Base-by-base conservation (phyloP, 2,329 filamentous ascomycete genomes). In the Botryotinia calthae region DNA sequence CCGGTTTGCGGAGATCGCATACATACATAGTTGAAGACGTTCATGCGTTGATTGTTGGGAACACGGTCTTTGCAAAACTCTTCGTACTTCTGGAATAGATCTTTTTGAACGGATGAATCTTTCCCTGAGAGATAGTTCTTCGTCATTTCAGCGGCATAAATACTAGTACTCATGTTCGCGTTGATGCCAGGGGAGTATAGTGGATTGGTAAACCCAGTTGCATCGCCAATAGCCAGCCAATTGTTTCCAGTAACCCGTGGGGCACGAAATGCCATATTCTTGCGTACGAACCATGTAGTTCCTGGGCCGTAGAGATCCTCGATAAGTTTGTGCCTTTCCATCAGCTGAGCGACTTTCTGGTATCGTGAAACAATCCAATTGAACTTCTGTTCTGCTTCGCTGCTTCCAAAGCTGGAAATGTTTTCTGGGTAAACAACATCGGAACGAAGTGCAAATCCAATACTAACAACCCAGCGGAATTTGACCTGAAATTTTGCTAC, bases 191-290 rank as follows among this genome's bases (percentile, higher is more conserved):
- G 78, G 2, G 79, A 80, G 56, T 74, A 77, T 16, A 80, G 63
- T 4, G 79, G 79, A 66, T 80, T 80, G 14, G 79, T 80, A 68
- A 80, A 80, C 12, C 79, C 78, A 51, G 73, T 74, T 4, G 79
- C 76, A 62, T 80, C 76, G n/a, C 79, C 79, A 56, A 80, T 77
- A 9, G 79, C 79, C 28, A 79, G 40, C 78, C 77, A 79, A 48
- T 70, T 75, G 16, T 72, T 65, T 42, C 79, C 79, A 1, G 78
- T 74, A 20, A 80, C 79, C 28, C 72, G 70, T 2, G 78, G 79
- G 20, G 76, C 76, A 6, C 66, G 63, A 37, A 70, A 76, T 10
- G 74, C 74, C 9, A 79, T 56, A 18, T 62, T 76, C 56, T 79
- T 79, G 25, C 77, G 74, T n/a, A 76, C 73, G 48, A 76, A 79